phyloP scores from a whole-genome alignment of 805 yeast species.

The Sporopachydermia quercuum region DNA sequence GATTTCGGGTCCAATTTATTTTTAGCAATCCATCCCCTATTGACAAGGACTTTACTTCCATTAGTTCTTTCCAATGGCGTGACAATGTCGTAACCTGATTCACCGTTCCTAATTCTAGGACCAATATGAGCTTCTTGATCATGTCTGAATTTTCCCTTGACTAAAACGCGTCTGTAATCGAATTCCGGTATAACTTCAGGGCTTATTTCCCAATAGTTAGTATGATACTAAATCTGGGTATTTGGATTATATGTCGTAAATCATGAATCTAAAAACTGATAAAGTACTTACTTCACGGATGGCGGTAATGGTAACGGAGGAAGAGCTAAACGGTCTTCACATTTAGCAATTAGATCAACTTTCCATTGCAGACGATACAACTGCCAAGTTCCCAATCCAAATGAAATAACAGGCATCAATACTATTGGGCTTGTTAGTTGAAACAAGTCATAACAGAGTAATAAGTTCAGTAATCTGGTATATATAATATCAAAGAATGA shows the following conservation, averaged over 20 bases:
- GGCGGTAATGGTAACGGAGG: conserved; percentile 61
- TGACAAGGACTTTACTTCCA: conserved; percentile 65
- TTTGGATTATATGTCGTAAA: no score
- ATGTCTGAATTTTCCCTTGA: conserved; percentile 70
- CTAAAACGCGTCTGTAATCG: conserved; percentile 68
- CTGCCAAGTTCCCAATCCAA: conserved; percentile 90
- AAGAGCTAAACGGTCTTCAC: conserved; percentile 68
- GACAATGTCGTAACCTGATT: conserved; percentile 62
- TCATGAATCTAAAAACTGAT: no score
- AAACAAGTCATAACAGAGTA: not conserved
- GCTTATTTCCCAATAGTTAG: conserved; percentile 26
- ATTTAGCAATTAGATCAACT: conserved; percentile 59
- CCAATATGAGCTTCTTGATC: conserved; percentile 84
- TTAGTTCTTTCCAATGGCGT: conserved; percentile 75
- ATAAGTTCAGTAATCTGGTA: not conserved
- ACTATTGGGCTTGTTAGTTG: conserved; percentile 22
- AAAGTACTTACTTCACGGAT: conserved; percentile 7
- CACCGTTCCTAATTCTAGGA: conserved; percentile 62
- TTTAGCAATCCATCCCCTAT: conserved; percentile 85
- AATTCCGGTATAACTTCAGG: conserved; percentile 56
- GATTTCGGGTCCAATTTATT: conserved; percentile 38
- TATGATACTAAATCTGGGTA: not conserved
- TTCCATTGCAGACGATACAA: conserved; percentile 79
- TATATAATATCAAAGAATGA: no score
- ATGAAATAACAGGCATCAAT: conserved; percentile 78